phyloP scores from a whole-genome alignment of 1,284 basidiomycete species.

The Trichosporon sp. region DNA sequence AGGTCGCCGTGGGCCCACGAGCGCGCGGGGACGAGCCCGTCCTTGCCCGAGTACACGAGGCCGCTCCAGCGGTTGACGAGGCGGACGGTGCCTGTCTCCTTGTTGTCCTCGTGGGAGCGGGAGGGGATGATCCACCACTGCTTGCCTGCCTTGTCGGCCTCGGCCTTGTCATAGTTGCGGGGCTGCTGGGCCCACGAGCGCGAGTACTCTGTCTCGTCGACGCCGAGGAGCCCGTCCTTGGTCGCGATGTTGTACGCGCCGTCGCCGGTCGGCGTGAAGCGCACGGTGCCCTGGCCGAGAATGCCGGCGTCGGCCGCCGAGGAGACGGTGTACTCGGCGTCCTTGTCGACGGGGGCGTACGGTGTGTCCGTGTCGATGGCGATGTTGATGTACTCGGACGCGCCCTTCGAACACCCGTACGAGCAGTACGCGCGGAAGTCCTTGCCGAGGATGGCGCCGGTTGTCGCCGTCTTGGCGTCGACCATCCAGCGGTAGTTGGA shows the following conservation, averaged over 20 bases:
- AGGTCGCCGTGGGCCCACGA: not conserved
- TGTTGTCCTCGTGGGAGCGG: not conserved
- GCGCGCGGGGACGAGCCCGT: not conserved
- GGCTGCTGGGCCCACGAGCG: not conserved
- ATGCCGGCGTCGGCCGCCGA: not conserved
- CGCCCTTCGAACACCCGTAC: conserved; percentile 1
- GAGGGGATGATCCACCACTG: conserved; percentile 20
- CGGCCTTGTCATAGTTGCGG: not conserved
- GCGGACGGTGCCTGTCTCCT: not conserved
- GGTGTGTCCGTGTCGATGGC: not conserved
- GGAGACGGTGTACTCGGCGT: conserved; percentile 3
- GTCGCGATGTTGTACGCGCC: conserved; percentile 8
- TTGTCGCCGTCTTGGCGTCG: conserved; percentile 2
- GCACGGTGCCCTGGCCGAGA: not conserved
- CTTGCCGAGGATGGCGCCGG: conserved; percentile 1
- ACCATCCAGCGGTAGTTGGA: conserved; percentile 10
- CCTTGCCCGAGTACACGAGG: not conserved
- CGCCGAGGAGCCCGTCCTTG: not conserved
- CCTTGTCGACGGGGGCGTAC: not conserved
- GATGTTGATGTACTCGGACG: conserved; percentile 9
- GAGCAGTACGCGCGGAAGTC: conserved; percentile 14
- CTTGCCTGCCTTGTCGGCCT: not conserved
- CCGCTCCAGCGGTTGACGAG: conserved; percentile 18
- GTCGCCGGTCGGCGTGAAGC: conserved; percentile 2
- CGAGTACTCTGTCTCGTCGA: not conserved